Percentiles rank a stretch among this genome's conserved stretches.
phyloP scores from a whole-genome alignment of 192 early-diverging fungal genomes.

The Dissophora globulifera region DNA sequence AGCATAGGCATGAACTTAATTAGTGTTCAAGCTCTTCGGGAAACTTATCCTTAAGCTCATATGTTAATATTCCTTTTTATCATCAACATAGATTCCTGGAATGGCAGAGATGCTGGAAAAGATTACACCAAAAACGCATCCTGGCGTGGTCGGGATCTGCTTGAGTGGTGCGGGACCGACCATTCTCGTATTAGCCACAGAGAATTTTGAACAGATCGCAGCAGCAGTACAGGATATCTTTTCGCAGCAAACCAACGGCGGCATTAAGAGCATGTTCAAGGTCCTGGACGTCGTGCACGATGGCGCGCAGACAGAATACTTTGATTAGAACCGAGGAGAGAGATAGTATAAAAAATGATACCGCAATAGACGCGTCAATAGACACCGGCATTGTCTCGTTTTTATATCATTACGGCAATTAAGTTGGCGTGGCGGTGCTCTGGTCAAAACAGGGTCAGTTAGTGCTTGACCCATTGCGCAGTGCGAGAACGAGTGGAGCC shows the following conservation, averaged over 20 bases:
- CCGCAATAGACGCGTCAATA: neutral
- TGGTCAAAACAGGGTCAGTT: too few species aligned
- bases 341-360: conserved; percentile 11
- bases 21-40: too few species aligned
- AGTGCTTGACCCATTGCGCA: too few species aligned
- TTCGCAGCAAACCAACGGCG: conserved; percentile 56
- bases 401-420: too few species aligned
- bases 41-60: too few species aligned
- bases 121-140: conserved; percentile 76
- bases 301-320: conserved; percentile 58
- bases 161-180: conserved; percentile 97
- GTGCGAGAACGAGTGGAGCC: too few species aligned
- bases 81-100: conserved; percentile 85
- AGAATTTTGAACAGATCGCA: conserved; percentile 90
- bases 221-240: conserved; percentile 71
- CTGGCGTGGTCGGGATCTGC: conserved; percentile 92
- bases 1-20: neutral
- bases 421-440: too few species aligned
- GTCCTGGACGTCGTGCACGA: conserved; percentile 71
- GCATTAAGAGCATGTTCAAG: conserved; percentile 66
- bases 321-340: conserved; percentile 6
- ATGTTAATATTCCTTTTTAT: too few species aligned
- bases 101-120: conserved; percentile 85
- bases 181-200: conserved; percentile 87
- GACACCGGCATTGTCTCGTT: too few species aligned